Percentiles rank a stretch among this genome's conserved stretches.
These are phyloP conservation scores for Hirschfeldia incana DNA, from an alignment of 345 rosid species.

Conservation along the genomic window DNA sequence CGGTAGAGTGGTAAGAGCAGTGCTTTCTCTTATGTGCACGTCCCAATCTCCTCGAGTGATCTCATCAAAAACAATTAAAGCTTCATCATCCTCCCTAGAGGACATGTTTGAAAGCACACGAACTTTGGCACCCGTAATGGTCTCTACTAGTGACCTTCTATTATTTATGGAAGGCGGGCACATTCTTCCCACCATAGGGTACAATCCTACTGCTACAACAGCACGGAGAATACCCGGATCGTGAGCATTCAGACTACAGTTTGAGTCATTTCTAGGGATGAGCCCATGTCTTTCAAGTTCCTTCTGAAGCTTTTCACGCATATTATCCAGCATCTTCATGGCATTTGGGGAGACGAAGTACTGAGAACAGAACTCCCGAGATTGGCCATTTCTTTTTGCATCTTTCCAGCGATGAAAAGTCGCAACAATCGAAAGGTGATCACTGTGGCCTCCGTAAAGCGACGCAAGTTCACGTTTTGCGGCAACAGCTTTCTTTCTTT, in stretches of 20 bases:
- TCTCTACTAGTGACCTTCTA: constrained; percentile 54
- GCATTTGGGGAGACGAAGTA: constrained; percentile 55
- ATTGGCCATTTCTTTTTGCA: constrained; percentile 27
- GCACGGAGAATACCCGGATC: constrained; percentile 76
- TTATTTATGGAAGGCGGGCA: constrained; percentile 46
- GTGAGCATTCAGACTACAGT: constrained; percentile 63
- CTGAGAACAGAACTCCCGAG: constrained; percentile 56
- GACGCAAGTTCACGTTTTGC: constrained; percentile 79
- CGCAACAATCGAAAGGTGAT: constrained; percentile 83
- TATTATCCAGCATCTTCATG: constrained; percentile 34
- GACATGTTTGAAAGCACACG: constrained; percentile 57
- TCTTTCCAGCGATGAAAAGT: constrained; percentile 86
- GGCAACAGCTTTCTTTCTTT: constrained; percentile 65
- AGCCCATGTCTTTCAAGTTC: constrained; percentile 65
- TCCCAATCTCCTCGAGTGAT: constrained; percentile 81
- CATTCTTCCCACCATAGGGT: constrained; percentile 81
- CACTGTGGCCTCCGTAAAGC: constrained; percentile 75
- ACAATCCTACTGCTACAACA: constrained; percentile 82
- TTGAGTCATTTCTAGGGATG: constrained; percentile 58
- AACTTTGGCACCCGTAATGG: constrained; percentile 68
- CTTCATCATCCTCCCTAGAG: constrained; percentile 39
- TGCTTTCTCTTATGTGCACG: constrained; percentile 65
- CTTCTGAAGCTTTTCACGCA: constrained; percentile 46
- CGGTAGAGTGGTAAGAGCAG: constrained; percentile 63
- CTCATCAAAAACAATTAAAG: constrained; percentile 76